These are phyloP conservation scores for Fulvia fulva DNA, from an alignment of 2,329 filamentous ascomycete species.

Conservation along the genomic window DNA sequence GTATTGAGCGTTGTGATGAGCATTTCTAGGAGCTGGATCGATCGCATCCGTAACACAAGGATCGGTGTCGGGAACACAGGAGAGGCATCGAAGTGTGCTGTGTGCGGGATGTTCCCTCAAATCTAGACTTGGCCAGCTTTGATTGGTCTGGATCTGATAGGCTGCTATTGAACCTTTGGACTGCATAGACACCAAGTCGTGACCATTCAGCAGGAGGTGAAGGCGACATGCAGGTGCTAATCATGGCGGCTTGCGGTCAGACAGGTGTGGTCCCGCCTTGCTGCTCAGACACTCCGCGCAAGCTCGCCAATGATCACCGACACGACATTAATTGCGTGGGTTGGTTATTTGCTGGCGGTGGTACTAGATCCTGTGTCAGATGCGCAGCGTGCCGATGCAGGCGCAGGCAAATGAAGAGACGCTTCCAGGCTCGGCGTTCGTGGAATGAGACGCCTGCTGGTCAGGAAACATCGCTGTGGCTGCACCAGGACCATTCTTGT, in stretches of 20 bases:
- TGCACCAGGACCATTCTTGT: constrained; percentile 14
- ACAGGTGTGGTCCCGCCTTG: neutral
- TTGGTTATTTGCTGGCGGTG: constrained; percentile 14
- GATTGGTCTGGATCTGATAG: neutral
- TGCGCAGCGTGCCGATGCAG: constrained; percentile 20
- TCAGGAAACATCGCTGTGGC: constrained; percentile 10
- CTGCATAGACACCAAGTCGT: neutral
- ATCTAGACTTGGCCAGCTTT: neutral
- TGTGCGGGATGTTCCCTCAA: neutral
- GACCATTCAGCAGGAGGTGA: neutral
- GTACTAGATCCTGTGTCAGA: constrained; percentile 22
- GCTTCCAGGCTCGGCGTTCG: constrained; percentile 10
- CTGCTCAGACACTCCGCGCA: neutral
- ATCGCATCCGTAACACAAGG: constrained; percentile 5
- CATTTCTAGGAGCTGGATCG: neutral
- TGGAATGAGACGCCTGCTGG: constrained; percentile 12
- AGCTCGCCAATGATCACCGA: constrained; percentile 7
- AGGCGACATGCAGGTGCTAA: constrained; percentile 1
- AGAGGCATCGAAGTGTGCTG: neutral
- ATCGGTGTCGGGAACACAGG: neutral
- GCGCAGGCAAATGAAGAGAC: constrained; percentile 13
- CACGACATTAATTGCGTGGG: constrained; percentile 9
- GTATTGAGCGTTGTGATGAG: neutral
- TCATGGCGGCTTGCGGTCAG: constrained; percentile 5
- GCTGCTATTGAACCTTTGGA: constrained; percentile 1